phyloP scores from a whole-genome alignment of 805 yeast genomes.

The Candida montana region DNA sequence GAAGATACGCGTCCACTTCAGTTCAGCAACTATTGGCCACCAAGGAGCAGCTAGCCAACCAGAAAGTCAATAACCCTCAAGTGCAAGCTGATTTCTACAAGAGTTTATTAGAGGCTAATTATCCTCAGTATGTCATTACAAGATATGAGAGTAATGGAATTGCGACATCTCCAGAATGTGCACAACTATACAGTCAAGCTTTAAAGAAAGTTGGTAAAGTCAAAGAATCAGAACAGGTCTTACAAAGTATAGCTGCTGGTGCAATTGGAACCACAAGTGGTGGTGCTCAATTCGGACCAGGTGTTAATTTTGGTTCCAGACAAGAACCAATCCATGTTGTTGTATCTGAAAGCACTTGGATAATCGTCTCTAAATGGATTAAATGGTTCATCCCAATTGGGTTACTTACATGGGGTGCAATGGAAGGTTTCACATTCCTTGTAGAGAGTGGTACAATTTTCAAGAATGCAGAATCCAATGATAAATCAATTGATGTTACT shows the following conservation, averaged over 20 bases:
- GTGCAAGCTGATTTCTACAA: conserved; percentile 83
- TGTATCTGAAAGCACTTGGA: conserved; percentile 77
- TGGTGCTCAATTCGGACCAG: conserved; percentile 20
- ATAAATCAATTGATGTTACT: conserved; percentile 76
- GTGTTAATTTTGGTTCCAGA: conserved; percentile 50
- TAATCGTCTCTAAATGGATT: conserved; percentile 78
- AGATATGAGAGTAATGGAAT: conserved; percentile 94
- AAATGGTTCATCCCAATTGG: conserved; percentile 85
- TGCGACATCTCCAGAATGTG: conserved; percentile 75
- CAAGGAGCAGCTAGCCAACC: conserved; percentile 84
- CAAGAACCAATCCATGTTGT: conserved; percentile 91
- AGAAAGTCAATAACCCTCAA: conserved; percentile 58
- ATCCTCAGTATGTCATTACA: conserved; percentile 95
- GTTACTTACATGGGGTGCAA: conserved; percentile 72
- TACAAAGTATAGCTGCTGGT: conserved; percentile 38
- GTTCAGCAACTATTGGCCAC: conserved; percentile 38
- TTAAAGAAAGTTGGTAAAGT: conserved; percentile 69
- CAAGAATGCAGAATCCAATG: conserved; percentile 65
- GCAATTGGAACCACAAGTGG: conserved; percentile 16
- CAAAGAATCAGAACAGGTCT: conserved; percentile 69
- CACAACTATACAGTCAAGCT: conserved; percentile 75
- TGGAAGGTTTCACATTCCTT: conserved; percentile 70
- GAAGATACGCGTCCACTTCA: conserved; percentile 21
- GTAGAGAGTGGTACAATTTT: conserved; percentile 80
- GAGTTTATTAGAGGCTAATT: conserved; percentile 67